Base-by-base conservation (phyloP, 179 eudicot species). In the Gypsophila paniculata region DNA sequence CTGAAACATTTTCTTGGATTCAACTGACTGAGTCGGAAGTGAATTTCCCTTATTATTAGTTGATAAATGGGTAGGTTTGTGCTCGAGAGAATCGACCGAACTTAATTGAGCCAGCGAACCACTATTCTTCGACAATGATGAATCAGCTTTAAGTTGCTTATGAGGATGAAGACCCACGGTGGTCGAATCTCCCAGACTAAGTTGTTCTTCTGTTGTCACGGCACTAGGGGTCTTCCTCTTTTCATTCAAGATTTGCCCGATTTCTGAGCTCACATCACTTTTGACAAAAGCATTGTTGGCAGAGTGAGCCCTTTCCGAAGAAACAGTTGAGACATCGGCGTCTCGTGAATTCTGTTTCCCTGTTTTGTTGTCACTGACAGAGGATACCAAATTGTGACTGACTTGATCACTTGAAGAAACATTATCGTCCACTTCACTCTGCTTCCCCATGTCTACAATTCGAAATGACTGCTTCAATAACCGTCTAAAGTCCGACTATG, bases 261-360 rank as follows among this genome's bases (percentile, higher is more conserved):
- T 69, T 49, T 80, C 83, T 23, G 79, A 78, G 76, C 77, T 78
- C 61, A 82, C 46, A 48, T 80, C 86, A 63, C 87, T 82, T 78
- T 55, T 80, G 5, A 64, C 46, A 9, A 79, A 78, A 49, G 64
- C 63, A 21, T 69, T 74, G 58, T 38, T 72, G n/a, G 67, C 53
- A 14, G 75, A 70, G 36, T 72, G 65, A 68, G 48, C 66, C 62
- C 71, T 49, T 65, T 76, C 79, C 10, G 82, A 73, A 6, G 83
- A 79, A 52, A 78, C 78, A 21, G 73, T 53, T 14, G 81, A 78
- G 36, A 59, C 66, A n/a, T 77, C 86, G 46, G 65, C 70, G 9
- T 74, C 81, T 75, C 78, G 74, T 29, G 61, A 75, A 55, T 59
- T 78, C 8, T 70, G 61, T 53, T 36, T 60, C 42, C 59, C 58